Evolutionary conservation across 2,329 filamentous ascomycete genomes (phyloP), one percentile per base, ranked within the genome.

Genomic region (Tolypocladium ophioglossoides): DNA sequence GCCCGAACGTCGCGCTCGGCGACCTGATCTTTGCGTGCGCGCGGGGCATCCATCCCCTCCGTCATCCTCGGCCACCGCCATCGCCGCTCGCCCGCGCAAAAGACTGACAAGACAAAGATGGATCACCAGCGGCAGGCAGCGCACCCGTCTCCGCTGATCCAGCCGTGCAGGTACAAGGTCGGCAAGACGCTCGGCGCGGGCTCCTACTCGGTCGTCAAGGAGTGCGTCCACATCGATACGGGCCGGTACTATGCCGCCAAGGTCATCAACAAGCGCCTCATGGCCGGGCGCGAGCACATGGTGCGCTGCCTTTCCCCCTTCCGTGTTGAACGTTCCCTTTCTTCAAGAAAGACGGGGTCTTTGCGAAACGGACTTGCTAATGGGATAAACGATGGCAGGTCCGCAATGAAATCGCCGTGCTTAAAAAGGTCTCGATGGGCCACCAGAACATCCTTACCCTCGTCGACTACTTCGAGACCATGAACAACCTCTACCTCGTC

Each of bases 401-500:
- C 56, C 87, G 94, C 58, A 99, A 99, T 70, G 94, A 99, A 74
- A 99, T 99, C 64, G 92, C 94, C 8, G 91, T 99, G 30, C 79
- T 99, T 61, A 97, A 97, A 72, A 87, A 87, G 66, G 92, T 99
- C n/a, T 97, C 92, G 1, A 96, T 99, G 89, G 94, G 94, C 54
- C 92, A 99, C 74, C 89, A 94, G 71, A 99, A 99, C 68, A 97
- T 99, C 68, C 76, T 99, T 57, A 99, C 94, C 1, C 80, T 99
- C 56, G 94, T 97, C 64, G 94, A 99, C 75, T 99, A 97, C 73
- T 99, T 99, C 68, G 94, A 99, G 76, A 99, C 94, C 8, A 95
- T 96, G 89, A 97, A 99, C 75, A 99, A 99, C 73, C 81, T 99
- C 61, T 99, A 99, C 70, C 85, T 99, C 39, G 94, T 99, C 52